Conservation (phyloP, 352 stramenopile genomes). For the Phytophthora macrochlamydospora region DNA sequence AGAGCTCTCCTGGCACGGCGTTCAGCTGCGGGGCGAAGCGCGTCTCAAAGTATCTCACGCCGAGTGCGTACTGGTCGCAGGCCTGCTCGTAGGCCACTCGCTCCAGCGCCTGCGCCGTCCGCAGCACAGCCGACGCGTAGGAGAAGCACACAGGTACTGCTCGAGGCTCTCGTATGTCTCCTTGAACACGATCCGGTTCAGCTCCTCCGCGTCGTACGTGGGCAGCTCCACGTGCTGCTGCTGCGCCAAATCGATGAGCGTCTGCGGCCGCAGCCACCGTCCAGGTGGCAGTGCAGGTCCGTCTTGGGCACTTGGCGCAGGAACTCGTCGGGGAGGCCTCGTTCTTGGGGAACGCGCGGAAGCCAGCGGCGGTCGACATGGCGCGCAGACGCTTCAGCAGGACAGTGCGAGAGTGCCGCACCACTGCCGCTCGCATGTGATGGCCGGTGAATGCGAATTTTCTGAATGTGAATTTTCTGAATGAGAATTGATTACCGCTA, state of each 20-base stretch:
- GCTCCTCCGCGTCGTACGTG: constrained; percentile 68
- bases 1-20: constrained; percentile 59
- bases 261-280: constrained; percentile 82
- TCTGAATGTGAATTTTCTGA: too few species aligned
- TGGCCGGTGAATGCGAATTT: too few species aligned
- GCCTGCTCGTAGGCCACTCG: constrained; percentile 87
- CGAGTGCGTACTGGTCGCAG: constrained; percentile 75
- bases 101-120: constrained; percentile 64
- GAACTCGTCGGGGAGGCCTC: constrained; percentile 67
- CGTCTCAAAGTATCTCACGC: constrained; percentile 88
- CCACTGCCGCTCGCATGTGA: background rate
- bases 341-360: constrained; percentile 56
- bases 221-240: constrained; percentile 73
- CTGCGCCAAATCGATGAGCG: constrained; percentile 83
- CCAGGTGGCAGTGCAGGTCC: constrained; percentile 89
- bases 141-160: constrained; percentile 89
- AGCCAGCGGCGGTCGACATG: constrained; percentile 14
- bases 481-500: too few species aligned
- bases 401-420: constrained; percentile 22
- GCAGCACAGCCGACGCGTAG: constrained; percentile 76
- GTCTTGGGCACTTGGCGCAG: constrained; percentile 76
- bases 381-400: background rate
- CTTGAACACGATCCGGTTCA: constrained; percentile 77
- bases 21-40: constrained; percentile 88
- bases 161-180: constrained; percentile 81